Evolutionary conservation across 805 yeast species (phyloP).

Genomic region (Cyberlindnera suaveolens): DNA sequence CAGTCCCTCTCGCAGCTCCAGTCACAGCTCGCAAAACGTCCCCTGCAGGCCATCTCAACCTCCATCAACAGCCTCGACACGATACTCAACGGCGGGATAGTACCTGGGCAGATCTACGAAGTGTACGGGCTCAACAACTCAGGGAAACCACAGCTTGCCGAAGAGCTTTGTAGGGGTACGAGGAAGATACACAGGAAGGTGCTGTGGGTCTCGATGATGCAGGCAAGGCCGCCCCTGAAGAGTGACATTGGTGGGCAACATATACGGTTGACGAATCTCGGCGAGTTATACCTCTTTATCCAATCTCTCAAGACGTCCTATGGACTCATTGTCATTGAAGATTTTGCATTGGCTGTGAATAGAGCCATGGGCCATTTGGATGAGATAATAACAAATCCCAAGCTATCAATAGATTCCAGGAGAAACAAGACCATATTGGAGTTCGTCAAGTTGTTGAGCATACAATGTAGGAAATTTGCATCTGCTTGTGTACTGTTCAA

Average conservation of each 20-base stretch:
- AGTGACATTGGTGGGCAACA: background rate
- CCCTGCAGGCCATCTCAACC: constrained; percentile 14
- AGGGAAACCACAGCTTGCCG: constrained; percentile 13
- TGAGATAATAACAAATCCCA: constrained; percentile 1
- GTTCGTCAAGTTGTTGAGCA: constrained; percentile 13
- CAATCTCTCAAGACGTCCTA: constrained; percentile 6
- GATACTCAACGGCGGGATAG: constrained; percentile 19
- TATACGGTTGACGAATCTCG: constrained; percentile 5
- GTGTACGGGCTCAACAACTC: constrained; percentile 17
- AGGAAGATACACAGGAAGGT: constrained; percentile 11
- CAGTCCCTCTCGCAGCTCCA: constrained; percentile 16
- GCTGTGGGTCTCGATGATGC: constrained; percentile 21
- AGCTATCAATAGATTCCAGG: constrained; percentile 5
- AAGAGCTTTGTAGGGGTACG: constrained; percentile 12
- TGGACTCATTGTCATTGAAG: constrained; percentile 20
- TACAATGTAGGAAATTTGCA: constrained; percentile 12
- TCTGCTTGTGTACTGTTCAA: constrained; percentile 14
- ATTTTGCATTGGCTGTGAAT: constrained; percentile 13
- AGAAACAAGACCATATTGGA: constrained; percentile 8
- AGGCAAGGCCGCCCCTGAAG: background rate
- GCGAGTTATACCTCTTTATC: constrained; percentile 10
- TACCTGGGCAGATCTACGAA: constrained; percentile 22
- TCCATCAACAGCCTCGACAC: constrained; percentile 11
- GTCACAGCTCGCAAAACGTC: constrained; percentile 11
- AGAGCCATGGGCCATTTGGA: constrained; percentile 12